Evolutionary conservation across 768 basidiomycete species (phyloP).

Genomic region (Kwoniella bestiolae): DNA sequence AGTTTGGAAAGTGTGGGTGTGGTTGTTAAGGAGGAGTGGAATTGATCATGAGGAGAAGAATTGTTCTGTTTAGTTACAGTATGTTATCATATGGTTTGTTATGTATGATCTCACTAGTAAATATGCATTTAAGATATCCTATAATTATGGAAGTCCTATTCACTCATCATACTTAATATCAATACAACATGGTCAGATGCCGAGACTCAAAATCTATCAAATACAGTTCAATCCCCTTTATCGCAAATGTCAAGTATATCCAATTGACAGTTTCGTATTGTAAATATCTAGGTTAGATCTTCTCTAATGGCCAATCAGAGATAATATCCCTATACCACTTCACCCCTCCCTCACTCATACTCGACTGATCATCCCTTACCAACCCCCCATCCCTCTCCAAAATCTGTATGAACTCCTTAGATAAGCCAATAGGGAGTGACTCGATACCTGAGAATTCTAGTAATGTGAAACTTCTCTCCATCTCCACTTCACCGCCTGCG

Average conservation of each 20-base stretch:
- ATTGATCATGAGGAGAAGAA: no score
- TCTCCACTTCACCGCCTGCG: conserved; percentile 3
- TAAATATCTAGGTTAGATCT: no score
- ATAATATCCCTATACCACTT: conserved; percentile 63
- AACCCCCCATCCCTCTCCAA: conserved; percentile 67
- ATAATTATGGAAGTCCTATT: neutral
- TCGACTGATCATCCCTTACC: conserved; percentile 72
- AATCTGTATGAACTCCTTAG: conserved; percentile 74
- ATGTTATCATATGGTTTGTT: no score
- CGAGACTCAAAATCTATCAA: no score
- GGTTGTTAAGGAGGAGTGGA: conserved; percentile 54
- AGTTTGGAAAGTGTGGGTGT: conserved; percentile 63
- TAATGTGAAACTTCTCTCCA: conserved; percentile 60
- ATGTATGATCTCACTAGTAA: neutral
- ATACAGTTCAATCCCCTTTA: no score
- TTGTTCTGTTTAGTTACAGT: no score
- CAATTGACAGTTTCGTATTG: no score
- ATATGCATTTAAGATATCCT: neutral
- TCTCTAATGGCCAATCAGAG: conserved; percentile 7
- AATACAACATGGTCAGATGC: no score
- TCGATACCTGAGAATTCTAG: conserved; percentile 75
- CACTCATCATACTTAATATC: no score
- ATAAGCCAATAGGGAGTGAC: conserved; percentile 71
- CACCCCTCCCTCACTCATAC: conserved; percentile 59
- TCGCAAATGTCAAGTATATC: no score